Base-by-base conservation (phyloP, 2,329 filamentous ascomycete species). In the Ampelomyces quisqualis region DNA sequence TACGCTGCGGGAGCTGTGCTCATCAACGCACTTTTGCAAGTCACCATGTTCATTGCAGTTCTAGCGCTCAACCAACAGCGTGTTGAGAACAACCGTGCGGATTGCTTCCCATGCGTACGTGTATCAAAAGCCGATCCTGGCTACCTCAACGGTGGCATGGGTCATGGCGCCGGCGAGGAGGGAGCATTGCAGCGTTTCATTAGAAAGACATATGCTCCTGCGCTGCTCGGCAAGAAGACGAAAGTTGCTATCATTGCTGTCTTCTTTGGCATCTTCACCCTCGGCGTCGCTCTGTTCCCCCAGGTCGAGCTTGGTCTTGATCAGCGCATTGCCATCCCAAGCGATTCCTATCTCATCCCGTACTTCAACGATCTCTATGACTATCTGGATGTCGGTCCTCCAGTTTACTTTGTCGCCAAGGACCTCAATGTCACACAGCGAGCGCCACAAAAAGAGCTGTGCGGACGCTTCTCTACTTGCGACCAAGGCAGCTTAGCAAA, bases 281-380 rank as follows among this genome's bases (percentile, higher is more conserved):
- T 87, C 14, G 89, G 85, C 8, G 69, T 98, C 17, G 89, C 90
- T 1, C 74, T 98, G 21, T 78, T 97, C 11, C 94, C 93, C 0
- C 80, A 85, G 50, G 82, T 98, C 13, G 72, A 91, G 55, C 80
- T 98, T 28, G 93, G 93, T 0, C 76, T 98, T 19, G 93, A 98
- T 61, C 93, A 98, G 70, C 84, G 93, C 13, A 91, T 96, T 39
- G 93, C 93, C 8, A 86, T 98, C 43, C 93, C 93, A 0, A 88
- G 87, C 51, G 90, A 88, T 58, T 97, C 91, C 1, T 98, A 98
- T 65, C 75, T 98, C 35, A 95, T 98, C 48, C 82, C 86, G 7
- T 98, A 95, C 69, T 98, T 98, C 70, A 90, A 97, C 60, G 93
- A 98, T 64, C 75, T 98, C 20, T 95, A 96, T 65, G 82, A 83